Conservation (phyloP, 2,329 filamentous ascomycete genomes). For the Calonectria ilicicola region DNA sequence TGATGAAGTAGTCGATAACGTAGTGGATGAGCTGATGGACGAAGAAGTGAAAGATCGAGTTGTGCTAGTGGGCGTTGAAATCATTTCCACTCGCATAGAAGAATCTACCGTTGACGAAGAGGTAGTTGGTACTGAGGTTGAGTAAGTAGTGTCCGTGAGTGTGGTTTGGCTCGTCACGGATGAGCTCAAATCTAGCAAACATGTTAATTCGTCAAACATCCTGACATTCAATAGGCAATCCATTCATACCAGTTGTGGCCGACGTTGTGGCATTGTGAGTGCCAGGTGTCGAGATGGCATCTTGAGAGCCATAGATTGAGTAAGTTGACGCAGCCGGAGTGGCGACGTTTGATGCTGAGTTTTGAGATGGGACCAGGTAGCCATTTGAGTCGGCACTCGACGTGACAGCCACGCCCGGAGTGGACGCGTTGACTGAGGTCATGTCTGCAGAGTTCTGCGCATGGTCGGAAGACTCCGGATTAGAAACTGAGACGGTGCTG, state of each 20-base stretch:
- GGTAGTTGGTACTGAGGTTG: slow-evolving; percentile 27
- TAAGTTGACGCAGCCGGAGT: slow-evolving; percentile 27
- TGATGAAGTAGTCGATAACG: slow-evolving; percentile 22
- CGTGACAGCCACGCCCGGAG: slow-evolving; percentile 28
- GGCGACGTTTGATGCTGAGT: slow-evolving; percentile 25
- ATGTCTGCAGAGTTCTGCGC: slow-evolving; percentile 35
- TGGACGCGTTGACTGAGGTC: slow-evolving; percentile 33
- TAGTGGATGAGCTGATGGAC: slow-evolving; percentile 21
- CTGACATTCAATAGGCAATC: too few relatives aligned
- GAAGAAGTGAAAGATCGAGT: slow-evolving; percentile 31
- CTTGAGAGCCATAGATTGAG: slow-evolving; percentile 17
- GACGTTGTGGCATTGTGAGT: slow-evolving; percentile 27
- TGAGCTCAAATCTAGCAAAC: slow-evolving; percentile 24
- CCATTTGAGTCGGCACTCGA: slow-evolving; percentile 30
- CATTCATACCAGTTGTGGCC: slow-evolving; percentile 36
- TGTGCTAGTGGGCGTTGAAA: slow-evolving; percentile 26
- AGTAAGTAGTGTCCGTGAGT: slow-evolving; percentile 31
- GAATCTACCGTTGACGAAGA: slow-evolving; percentile 5
- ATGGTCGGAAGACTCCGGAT: slow-evolving; percentile 41
- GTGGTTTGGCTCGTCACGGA: slow-evolving; percentile 30
- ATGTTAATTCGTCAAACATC: not conserved
- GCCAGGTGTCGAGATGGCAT: slow-evolving; percentile 26
- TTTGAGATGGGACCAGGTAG: slow-evolving; percentile 30
- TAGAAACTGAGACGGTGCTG: slow-evolving; percentile 50
- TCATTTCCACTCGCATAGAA: slow-evolving; percentile 23